These are phyloP conservation scores for Pythium brachiatum DNA, from an alignment of 352 stramenopile genomes.

Conservation along the genomic window DNA sequence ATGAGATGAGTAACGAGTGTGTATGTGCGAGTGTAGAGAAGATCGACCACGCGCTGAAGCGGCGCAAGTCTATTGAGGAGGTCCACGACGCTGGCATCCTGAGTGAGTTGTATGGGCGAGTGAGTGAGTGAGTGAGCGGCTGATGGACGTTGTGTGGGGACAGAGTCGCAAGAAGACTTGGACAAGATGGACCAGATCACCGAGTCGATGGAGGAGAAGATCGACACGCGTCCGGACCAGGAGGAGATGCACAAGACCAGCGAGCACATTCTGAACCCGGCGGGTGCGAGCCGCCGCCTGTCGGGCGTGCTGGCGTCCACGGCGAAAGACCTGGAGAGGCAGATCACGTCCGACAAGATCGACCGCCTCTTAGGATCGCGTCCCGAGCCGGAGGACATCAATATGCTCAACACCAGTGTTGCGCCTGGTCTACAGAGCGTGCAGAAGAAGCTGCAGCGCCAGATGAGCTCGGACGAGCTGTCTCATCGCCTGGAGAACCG, in stretches of 20 bases:
- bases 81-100: constrained; percentile 46
- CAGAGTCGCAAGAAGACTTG: constrained; percentile 38
- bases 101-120: constrained; percentile 24
- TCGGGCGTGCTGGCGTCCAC: constrained; percentile 42
- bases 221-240: constrained; percentile 43
- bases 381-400: constrained; percentile 53
- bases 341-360: constrained; percentile 63
- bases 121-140: neutral
- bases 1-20: neutral
- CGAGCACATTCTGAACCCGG: constrained; percentile 53
- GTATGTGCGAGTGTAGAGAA: constrained; percentile 26
- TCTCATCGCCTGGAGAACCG: constrained; percentile 61
- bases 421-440: constrained; percentile 61
- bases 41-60: constrained; percentile 36
- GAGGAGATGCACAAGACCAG: constrained; percentile 49
- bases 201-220: constrained; percentile 42
- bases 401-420: constrained; percentile 54
- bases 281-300: constrained; percentile 35
- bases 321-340: constrained; percentile 47
- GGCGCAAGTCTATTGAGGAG: constrained; percentile 47
- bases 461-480: constrained; percentile 76
- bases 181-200: constrained; percentile 38
- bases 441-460: constrained; percentile 70
- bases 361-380: constrained; percentile 59
- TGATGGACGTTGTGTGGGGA: neutral